A percentile compares a stretch with the other conserved stretches of the same genome.
These are phyloP conservation scores for Maudiozyma pseudohumilis DNA, from an alignment of 805 yeast species.

Conservation along the genomic window DNA sequence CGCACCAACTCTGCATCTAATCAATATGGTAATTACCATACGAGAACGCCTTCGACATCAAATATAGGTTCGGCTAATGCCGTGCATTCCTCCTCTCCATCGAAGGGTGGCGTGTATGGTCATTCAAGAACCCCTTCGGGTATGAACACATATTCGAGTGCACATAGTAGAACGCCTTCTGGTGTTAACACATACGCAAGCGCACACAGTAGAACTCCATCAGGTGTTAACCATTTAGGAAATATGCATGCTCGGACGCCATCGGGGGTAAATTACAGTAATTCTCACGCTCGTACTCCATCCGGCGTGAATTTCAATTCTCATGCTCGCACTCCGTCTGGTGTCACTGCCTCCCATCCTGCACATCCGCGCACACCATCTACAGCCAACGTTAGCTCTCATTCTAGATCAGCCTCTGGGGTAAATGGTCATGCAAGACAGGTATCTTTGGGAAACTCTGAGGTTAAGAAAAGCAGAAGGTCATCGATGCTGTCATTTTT, in stretches of 20 bases:
- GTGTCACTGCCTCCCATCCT: background rate
- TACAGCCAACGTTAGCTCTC: background rate
- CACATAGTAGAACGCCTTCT: conserved; percentile 1
- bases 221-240: background rate
- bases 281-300: background rate
- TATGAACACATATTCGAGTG: background rate
- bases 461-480: conserved; percentile 39
- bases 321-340: background rate
- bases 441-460: conserved; percentile 13
- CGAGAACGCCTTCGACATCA: background rate
- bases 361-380: conserved; percentile 4
- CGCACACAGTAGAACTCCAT: background rate
- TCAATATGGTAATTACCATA: background rate
- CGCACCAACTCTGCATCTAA: background rate
- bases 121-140: conserved; percentile 20
- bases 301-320: background rate
- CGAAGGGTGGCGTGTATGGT: background rate
- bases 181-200: background rate
- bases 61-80: no score
- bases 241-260: conserved; percentile 3
- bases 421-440: conserved; percentile 3
- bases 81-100: no score
- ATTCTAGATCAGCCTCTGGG: conserved; percentile 1
- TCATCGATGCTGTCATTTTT: conserved; percentile 51
- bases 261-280: background rate